phyloP scores from a whole-genome alignment of 441 rosid species.

The Adansonia madagascariensis region DNA sequence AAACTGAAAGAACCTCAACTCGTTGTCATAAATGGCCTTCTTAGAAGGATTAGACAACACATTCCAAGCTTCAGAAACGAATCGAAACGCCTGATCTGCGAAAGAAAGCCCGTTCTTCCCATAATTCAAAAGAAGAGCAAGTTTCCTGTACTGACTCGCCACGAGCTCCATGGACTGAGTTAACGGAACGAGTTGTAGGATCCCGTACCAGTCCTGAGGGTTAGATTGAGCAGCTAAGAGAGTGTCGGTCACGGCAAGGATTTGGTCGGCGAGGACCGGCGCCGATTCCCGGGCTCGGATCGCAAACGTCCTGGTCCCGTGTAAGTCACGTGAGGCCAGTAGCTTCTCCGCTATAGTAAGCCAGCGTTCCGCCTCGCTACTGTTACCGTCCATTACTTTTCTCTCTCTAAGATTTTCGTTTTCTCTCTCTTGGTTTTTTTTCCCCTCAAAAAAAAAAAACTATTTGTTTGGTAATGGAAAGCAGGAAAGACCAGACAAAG shows the following conservation, averaged over 20 bases:
- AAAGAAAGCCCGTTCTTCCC: conserved; percentile 61
- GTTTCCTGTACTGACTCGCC: conserved; percentile 76
- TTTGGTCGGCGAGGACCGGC: conserved; percentile 64
- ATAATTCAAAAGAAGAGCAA: conserved; percentile 68
- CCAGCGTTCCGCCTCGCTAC: conserved; percentile 81
- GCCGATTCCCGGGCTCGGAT: conserved; percentile 77
- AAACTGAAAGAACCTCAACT: conserved; percentile 65
- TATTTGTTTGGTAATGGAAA: conserved; percentile 6
- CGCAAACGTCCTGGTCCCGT: conserved; percentile 79
- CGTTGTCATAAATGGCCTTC: conserved; percentile 73
- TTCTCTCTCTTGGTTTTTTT: not conserved
- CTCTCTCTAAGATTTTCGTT: not conserved
- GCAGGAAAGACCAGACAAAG: not conserved
- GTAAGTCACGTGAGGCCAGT: conserved; percentile 68
- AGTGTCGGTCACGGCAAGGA: conserved; percentile 79
- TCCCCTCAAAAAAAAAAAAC: not conserved
- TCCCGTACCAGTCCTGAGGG: conserved; percentile 75
- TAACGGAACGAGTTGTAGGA: conserved; percentile 68
- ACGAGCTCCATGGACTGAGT: conserved; percentile 67
- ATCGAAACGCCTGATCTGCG: conserved; percentile 72
- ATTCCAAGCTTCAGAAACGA: conserved; percentile 84
- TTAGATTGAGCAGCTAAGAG: conserved; percentile 59
- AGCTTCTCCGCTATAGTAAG: conserved; percentile 83
- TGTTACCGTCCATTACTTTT: conserved; percentile 33
- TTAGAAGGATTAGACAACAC: conserved; percentile 67